Conservation (phyloP, 495 filamentous ascomycete species). For the Daldinia grandis region DNA sequence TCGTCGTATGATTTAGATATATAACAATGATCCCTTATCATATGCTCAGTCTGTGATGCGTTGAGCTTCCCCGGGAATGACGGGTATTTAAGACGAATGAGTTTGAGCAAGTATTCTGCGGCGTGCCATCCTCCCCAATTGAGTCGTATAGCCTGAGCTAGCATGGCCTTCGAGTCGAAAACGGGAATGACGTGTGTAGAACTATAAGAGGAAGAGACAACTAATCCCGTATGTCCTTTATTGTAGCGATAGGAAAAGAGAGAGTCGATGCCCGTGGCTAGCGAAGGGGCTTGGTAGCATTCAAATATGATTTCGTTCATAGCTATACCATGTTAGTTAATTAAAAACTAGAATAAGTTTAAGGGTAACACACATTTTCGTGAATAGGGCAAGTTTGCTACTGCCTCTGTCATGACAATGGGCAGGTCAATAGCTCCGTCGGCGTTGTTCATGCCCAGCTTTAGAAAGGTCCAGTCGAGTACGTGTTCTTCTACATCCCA, state of each 20-base stretch:
- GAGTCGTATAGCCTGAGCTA: slow-evolving; percentile 83
- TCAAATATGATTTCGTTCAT: slow-evolving; percentile 98
- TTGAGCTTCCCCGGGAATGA: slow-evolving; percentile 85
- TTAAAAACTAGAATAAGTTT: slow-evolving; percentile 15
- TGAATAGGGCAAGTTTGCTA: slow-evolving; percentile 88
- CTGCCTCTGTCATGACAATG: slow-evolving; percentile 94
- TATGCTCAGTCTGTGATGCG: slow-evolving; percentile 81
- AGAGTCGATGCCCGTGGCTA: slow-evolving; percentile 93
- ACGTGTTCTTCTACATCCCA: slow-evolving; percentile 97
- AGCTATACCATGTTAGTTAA: slow-evolving; percentile 58
- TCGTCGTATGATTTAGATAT: slow-evolving; percentile 81
- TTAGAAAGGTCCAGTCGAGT: slow-evolving; percentile 90
- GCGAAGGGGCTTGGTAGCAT: slow-evolving; percentile 85
- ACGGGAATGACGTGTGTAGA: slow-evolving; percentile 97
- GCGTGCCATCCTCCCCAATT: slow-evolving; percentile 95
- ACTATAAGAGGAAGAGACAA: slow-evolving; percentile 90
- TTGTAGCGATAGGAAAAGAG: slow-evolving; percentile 96
- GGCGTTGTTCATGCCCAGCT: slow-evolving; percentile 82
- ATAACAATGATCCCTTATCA: slow-evolving; percentile 91
- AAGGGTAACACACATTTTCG: slow-evolving; percentile 70
- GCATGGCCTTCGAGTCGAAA: slow-evolving; percentile 79
- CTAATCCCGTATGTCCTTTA: slow-evolving; percentile 83
- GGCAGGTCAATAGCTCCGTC: slow-evolving; percentile 80
- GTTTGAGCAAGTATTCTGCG: slow-evolving; percentile 87
- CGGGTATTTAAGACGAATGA: slow-evolving; percentile 93